Percentiles rank a stretch among this genome's conserved stretches.
Evolutionary conservation across 495 filamentous ascomycete genomes (phyloP).

Genomic region (Amphirosellinia nigrospora): DNA sequence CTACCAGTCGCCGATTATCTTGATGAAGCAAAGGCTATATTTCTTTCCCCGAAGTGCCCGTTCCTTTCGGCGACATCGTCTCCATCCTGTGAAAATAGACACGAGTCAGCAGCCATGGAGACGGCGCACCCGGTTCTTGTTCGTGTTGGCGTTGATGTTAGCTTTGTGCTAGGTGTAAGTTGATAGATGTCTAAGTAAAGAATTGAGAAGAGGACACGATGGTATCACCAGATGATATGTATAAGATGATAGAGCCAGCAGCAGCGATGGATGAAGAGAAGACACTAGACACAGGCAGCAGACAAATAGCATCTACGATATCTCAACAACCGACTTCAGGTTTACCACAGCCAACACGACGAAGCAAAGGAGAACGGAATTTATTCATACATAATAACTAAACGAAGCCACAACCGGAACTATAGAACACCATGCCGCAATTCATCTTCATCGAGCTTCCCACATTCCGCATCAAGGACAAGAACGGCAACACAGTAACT

Average conservation of each 20-base stretch:
- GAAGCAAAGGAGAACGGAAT: background rate
- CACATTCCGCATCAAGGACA: constrained; percentile 38
- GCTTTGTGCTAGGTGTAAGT: background rate
- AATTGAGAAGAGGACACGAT: background rate
- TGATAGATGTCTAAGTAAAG: background rate
- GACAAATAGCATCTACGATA: background rate
- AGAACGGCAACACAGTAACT: constrained; percentile 30
- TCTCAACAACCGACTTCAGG: background rate
- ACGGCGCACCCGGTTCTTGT: background rate
- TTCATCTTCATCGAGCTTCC: constrained; percentile 43
- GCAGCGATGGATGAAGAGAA: background rate
- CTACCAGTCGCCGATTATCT: background rate
- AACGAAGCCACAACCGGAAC: background rate
- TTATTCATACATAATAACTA: background rate
- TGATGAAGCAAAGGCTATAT: background rate
- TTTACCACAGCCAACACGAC: background rate
- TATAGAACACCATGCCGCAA: constrained; percentile 16
- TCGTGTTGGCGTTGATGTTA: background rate
- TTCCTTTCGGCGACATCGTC: background rate
- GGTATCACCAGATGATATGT: background rate
- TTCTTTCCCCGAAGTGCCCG: background rate
- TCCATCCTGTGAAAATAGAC: constrained; percentile 17
- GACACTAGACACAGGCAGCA: background rate
- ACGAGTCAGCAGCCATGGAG: constrained; percentile 19
- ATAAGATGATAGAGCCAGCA: background rate